phyloP scores from a whole-genome alignment of 2,329 filamentous ascomycete genomes.

The Calonectria hawksworthii region DNA sequence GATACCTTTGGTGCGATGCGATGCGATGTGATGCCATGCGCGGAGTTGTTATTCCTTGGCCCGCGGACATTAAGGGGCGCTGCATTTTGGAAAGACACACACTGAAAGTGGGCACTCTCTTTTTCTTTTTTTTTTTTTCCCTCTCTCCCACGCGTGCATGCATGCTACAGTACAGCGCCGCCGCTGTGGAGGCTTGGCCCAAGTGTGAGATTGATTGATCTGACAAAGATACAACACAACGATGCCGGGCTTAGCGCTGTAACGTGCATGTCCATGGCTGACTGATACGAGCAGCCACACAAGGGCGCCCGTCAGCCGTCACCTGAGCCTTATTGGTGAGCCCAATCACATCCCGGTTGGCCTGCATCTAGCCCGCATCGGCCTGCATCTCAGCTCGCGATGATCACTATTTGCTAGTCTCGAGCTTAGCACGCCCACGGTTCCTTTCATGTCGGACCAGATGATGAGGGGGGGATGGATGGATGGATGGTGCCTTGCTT shows the following conservation, averaged over 20 bases:
- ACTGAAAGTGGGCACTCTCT: too few species aligned
- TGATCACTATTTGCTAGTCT: not conserved
- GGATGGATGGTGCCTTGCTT: not conserved
- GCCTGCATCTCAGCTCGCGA: slow-evolving; percentile 3
- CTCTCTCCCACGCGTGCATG: too few species aligned
- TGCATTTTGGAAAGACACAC: not conserved
- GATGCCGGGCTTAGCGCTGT: not conserved
- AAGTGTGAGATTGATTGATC: slow-evolving; percentile 6
- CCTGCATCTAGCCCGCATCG: not conserved
- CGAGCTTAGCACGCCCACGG: too few species aligned
- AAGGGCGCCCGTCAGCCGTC: not conserved
- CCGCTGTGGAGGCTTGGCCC: not conserved
- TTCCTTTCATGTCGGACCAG: not conserved
- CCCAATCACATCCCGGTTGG: not conserved
- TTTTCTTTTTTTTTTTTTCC: too few species aligned
- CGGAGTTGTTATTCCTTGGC: not conserved
- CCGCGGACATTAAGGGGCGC: not conserved
- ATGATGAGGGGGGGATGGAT: too few species aligned
- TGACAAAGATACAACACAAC: slow-evolving; percentile 4
- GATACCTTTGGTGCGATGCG: not conserved
- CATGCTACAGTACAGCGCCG: not conserved
- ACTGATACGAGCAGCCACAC: not conserved
- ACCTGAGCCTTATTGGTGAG: not conserved
- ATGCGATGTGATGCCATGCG: too few species aligned
- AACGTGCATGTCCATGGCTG: not conserved